Percentiles rank a stretch among this genome's conserved stretches.
Conservation (phyloP, 108 stramenopile genomes). For the Schizochytrium sp. region DNA sequence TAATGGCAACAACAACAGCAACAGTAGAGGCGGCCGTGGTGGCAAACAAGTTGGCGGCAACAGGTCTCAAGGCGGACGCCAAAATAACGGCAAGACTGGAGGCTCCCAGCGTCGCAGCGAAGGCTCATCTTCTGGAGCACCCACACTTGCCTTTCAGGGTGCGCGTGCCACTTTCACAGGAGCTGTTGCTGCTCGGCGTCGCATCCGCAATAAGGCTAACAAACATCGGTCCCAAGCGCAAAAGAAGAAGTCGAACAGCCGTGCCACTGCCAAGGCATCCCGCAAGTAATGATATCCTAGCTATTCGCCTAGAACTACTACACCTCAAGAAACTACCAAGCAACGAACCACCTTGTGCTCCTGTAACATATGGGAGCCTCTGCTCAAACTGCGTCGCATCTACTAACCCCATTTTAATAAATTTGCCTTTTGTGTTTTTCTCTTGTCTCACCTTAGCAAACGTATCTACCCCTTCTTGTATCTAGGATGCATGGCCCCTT, state of each 20-base stretch:
- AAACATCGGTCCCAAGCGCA: not conserved
- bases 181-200: not conserved
- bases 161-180: slow-evolving; percentile 18
- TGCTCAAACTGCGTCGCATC: too few relatives aligned
- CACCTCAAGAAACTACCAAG: not conserved
- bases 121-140: not conserved
- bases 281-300: not conserved
- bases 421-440: too few relatives aligned
- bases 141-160: not conserved
- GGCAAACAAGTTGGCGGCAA: not conserved
- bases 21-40: not conserved
- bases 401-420: too few relatives aligned
- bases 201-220: slow-evolving; percentile 19
- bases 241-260: not conserved
- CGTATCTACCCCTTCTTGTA: too few relatives aligned
- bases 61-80: not conserved
- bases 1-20: not conserved
- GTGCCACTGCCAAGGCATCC: not conserved
- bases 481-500: too few relatives aligned
- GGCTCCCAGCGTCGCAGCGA: not conserved
- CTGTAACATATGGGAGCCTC: too few relatives aligned
- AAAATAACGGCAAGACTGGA: not conserved
- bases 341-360: too few relatives aligned
- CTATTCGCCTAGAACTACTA: not conserved
- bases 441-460: too few relatives aligned